Base-by-base conservation (phyloP, 768 basidiomycete species). In the Leccinum variicolor region DNA sequence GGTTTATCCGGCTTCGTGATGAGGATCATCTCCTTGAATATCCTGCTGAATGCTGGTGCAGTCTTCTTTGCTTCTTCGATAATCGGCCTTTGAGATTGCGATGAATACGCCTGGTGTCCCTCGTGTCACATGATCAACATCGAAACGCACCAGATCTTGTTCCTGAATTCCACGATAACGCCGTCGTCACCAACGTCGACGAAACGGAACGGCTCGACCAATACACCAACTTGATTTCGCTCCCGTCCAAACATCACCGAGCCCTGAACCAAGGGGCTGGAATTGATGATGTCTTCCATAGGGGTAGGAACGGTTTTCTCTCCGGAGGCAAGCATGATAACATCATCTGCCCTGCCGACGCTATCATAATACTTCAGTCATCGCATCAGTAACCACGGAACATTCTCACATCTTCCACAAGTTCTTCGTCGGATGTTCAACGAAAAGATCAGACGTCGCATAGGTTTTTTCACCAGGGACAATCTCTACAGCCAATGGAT, bases 11-110 rank as follows among this genome's bases (percentile, higher is more conserved):
- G 61, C 0, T 65, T 60, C 1, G 78, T 66, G 15, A 81, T 60
- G 10, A 81, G 33, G 48, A 82, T 80, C 80, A 81, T 79, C 61
- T 81, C 76, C 63, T 78, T 78, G 70, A 76, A 79, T 21, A 79
- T 69, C 17, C 73, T 67, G 54, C 75, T 76, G 55, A 74, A 76
- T 1, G 73, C 66, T 0, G 78, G 78, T 0, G 75, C 69, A 6
- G 57, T 60, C 14, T 58, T 60, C 54, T 79, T 79, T 2, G 76
- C 78, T 39, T 75, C 72, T n/a, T 77, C 76, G 1, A 80, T 70
- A 13, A 64, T 43, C 0, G 74, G 69, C 72, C 75, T 77, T 49
- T 14, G 3, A 55, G 4, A 19, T 11, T 10, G 15, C 10, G 33
- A 49, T 54, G 17, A 54, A 17, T 8, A 28, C 10, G n/a, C 25